Conservation (phyloP, 805 yeast species). For the Yarrowia divulgata region DNA sequence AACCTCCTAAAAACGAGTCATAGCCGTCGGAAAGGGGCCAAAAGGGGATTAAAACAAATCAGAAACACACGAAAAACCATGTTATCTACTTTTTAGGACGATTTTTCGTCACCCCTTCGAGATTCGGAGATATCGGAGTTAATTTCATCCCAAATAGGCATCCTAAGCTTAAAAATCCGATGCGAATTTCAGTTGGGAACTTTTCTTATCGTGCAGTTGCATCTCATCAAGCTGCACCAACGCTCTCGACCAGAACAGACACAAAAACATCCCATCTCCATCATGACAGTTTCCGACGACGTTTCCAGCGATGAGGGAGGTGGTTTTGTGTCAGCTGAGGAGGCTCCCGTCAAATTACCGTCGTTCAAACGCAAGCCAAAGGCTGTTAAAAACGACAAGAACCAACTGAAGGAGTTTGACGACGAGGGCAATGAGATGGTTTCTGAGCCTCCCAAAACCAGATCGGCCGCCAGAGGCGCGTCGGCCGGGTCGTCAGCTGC, state of each 20-base stretch:
- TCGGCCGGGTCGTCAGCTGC: background rate
- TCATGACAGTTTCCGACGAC: conserved; percentile 9
- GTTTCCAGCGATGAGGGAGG: conserved; percentile 32
- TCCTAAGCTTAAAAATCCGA: background rate
- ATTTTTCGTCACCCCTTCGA: too few species aligned
- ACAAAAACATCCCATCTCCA: too few species aligned
- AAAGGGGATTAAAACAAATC: too few species aligned
- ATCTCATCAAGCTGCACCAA: background rate
- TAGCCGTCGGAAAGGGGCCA: too few species aligned
- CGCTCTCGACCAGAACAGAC: background rate
- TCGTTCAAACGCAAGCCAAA: conserved; percentile 8
- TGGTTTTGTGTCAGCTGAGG: conserved; percentile 14
- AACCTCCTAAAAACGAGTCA: too few species aligned
- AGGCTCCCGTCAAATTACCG: background rate
- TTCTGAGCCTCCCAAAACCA: background rate
- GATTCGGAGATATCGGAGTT: conserved; percentile 32
- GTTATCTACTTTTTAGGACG: too few species aligned
- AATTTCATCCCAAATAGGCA: background rate
- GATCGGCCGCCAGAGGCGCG: conserved; percentile 5
- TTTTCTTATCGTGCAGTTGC: conserved; percentile 25
- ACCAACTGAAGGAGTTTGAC: conserved; percentile 26
- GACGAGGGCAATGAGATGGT: conserved; percentile 28
- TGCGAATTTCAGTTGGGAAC: conserved; percentile 14
- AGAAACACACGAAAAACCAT: too few species aligned
- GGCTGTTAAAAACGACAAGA: background rate